These are phyloP conservation scores for Entrophospora sp. DNA, from an alignment of 192 early-diverging fungal species.

Conservation along the genomic window DNA sequence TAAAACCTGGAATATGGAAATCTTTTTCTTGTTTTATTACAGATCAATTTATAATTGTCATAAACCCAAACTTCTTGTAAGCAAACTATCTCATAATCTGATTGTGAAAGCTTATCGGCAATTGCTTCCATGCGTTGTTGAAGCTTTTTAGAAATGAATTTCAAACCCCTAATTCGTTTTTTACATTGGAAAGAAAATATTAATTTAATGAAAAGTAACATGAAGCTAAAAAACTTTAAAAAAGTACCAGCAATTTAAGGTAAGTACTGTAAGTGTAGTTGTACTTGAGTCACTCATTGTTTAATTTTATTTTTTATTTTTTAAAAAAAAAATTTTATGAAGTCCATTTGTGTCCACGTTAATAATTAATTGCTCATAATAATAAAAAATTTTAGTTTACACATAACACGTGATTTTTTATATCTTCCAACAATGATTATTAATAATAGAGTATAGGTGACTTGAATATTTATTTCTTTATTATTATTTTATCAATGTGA, in stretches of 20 bases:
- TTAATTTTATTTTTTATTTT: neutral
- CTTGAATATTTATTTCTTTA: too few relatives aligned
- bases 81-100: conserved; percentile 31
- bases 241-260: conserved; percentile 45
- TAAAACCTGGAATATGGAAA: conserved; percentile 30
- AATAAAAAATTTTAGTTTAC: too few relatives aligned
- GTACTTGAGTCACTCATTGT: conserved; percentile 20
- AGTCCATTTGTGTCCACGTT: too few relatives aligned
- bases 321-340: too few relatives aligned
- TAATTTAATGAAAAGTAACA: neutral
- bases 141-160: conserved; percentile 37
- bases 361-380: too few relatives aligned
- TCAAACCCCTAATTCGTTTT: conserved; percentile 29
- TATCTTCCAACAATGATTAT: too few relatives aligned
- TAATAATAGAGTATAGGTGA: too few relatives aligned
- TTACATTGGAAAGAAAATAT: neutral
- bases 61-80: conserved; percentile 43
- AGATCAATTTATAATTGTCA: conserved; percentile 30
- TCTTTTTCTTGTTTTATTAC: conserved; percentile 1
- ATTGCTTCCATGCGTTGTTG: conserved; percentile 38
- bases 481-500: too few relatives aligned
- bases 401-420: too few relatives aligned
- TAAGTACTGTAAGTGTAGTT: conserved; percentile 31
- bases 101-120: conserved; percentile 29
- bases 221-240: neutral